Conservation (phyloP, 139 green algal genomes). For the Mychonastes homosphaera region DNA sequence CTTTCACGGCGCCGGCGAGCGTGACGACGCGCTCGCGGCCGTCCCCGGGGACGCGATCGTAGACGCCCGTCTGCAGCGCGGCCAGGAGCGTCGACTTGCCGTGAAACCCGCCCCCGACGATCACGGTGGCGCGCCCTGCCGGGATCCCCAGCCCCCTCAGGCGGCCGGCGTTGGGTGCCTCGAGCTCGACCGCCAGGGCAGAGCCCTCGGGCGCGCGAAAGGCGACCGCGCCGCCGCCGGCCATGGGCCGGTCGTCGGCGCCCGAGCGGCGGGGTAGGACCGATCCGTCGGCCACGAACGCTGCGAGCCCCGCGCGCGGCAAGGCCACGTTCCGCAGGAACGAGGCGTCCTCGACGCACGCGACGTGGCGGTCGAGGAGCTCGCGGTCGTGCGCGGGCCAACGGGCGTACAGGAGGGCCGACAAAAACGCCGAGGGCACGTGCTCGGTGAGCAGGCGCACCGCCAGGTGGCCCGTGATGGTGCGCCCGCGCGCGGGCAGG, state of each 20-base stretch:
- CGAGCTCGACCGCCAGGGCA: conserved; percentile 30
- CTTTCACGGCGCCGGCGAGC: conserved; percentile 37
- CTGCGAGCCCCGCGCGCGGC: conserved; percentile 31
- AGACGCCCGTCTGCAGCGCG: conserved; percentile 53
- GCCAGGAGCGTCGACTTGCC: conserved; percentile 61
- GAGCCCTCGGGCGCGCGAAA: conserved; percentile 22
- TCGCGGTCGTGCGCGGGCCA: conserved; percentile 12
- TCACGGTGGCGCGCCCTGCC: conserved; percentile 54
- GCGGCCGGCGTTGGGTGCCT: conserved; percentile 32
- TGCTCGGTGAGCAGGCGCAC: conserved; percentile 34
- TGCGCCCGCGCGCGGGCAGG: conserved; percentile 50
- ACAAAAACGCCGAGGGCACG: conserved; percentile 10
- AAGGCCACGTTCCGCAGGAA: conserved; percentile 35
- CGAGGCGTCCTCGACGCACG: conserved; percentile 44
- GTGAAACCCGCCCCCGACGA: conserved; percentile 61
- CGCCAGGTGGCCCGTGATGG: conserved; percentile 43
- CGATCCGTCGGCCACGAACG: conserved; percentile 56
- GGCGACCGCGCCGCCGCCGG: neutral
- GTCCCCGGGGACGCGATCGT: conserved; percentile 60
- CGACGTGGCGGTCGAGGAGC: conserved; percentile 25
- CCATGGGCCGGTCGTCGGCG: conserved; percentile 15
- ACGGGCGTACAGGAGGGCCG: neutral
- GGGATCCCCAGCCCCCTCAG: conserved; percentile 50
- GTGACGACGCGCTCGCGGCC: conserved; percentile 54
- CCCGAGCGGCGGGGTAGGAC: conserved; percentile 40